Base-by-base conservation (phyloP, 306 rosid species). In the Sicyos baderoa region DNA sequence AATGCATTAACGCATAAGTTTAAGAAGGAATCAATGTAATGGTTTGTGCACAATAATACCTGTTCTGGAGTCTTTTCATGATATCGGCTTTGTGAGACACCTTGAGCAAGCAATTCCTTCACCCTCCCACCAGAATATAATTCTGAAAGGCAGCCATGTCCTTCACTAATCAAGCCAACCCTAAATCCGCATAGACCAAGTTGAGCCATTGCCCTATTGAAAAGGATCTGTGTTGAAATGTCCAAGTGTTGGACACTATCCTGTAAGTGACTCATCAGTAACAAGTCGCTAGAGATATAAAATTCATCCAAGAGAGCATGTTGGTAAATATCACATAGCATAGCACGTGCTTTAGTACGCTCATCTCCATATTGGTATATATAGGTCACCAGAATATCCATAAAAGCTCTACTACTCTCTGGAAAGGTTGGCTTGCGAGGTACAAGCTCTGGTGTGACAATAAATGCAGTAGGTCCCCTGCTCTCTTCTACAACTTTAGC, bases 1-100 rank as follows among this genome's bases (percentile, higher is more conserved):
- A 22, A 37, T 40, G 69, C 16, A 40, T 40, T 50, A 5, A 63
- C 11, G 17, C 0, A 47, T 42, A 18, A 42, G 17, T 18, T 6
- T 18, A 47, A 47, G 21, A 45, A 23, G 56, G 16, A 66, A 23
- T 66, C 19, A 52, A 53, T 50, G 19, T 32, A 53, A 53, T 40
- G 49, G 54, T 53, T 17, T 53, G 44, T 2, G 12, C 10, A 32
- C 35, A 53, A 29, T 14, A 70, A 67, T 76, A 93, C 99, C 99
- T 94, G 99, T 78, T 94, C 99, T 7, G 99, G 97, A 70, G 97
- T 94, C 83, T 94, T 94, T 78, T 94, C 99, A 50, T 94, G 97
- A 84, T 86, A 90, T 40, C 99, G 84, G 70, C 92, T 90, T 68
- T 94, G 99, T 4, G 95, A 83, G 73, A 94, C 91, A 54, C 99